These are phyloP conservation scores for Penicillium polonicum DNA, from an alignment of 2,329 filamentous ascomycete genomes.

Conservation along the genomic window DNA sequence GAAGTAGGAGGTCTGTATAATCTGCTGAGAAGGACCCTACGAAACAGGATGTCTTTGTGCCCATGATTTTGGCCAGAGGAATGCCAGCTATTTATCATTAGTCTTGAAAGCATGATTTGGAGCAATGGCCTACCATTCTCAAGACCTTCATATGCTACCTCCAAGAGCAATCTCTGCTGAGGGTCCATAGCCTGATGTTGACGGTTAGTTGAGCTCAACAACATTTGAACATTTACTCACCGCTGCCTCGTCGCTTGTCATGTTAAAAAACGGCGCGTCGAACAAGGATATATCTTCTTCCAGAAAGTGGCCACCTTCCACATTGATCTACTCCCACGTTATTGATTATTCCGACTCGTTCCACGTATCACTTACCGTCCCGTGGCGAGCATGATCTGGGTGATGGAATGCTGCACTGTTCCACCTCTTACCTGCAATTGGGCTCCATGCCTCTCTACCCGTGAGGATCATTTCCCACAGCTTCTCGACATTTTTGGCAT, in stretches of 20 bases:
- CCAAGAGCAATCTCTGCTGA: constrained; percentile 32
- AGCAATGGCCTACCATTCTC: constrained; percentile 26
- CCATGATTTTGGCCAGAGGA: constrained; percentile 23
- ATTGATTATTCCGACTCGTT: background rate
- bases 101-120: background rate
- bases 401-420: constrained; percentile 28
- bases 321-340: constrained; percentile 22
- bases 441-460: constrained; percentile 21
- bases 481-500: constrained; percentile 20
- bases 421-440: constrained; percentile 22
- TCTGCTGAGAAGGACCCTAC: constrained; percentile 31
- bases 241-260: constrained; percentile 32
- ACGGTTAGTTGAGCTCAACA: background rate
- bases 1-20: constrained; percentile 30
- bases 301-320: constrained; percentile 29
- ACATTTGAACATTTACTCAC: constrained; percentile 9
- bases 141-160: constrained; percentile 31
- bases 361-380: constrained; percentile 19
- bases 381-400: constrained; percentile 25
- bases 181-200: constrained; percentile 29
- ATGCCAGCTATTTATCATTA: constrained; percentile 27
- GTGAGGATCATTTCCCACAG: constrained; percentile 26
- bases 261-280: constrained; percentile 39
- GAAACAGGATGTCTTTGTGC: constrained; percentile 31
- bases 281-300: constrained; percentile 29